phyloP scores from a whole-genome alignment of 2,329 filamentous ascomycete genomes.

The Xylariales sp. region DNA sequence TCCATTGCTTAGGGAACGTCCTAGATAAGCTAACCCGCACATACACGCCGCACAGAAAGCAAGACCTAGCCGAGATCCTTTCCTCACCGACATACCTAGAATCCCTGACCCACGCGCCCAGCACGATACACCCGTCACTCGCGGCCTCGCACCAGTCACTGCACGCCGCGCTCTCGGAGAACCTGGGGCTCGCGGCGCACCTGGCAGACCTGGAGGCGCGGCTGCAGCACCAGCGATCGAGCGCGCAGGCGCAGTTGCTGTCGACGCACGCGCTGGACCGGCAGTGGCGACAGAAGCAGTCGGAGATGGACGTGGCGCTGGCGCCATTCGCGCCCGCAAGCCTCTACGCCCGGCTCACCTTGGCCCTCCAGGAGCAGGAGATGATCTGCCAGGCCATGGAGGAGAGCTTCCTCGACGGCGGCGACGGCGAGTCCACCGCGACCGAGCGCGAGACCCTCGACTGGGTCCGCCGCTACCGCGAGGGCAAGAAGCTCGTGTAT shows the following conservation, averaged over 20 bases:
- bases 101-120: conserved; percentile 65
- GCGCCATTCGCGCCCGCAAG: conserved; percentile 81
- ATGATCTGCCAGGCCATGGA: conserved; percentile 75
- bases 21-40: no score
- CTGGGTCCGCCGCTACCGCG: conserved; percentile 78
- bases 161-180: conserved; percentile 61
- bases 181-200: conserved; percentile 64
- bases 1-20: no score
- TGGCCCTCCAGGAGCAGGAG: conserved; percentile 79
- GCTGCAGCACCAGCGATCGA: conserved; percentile 57
- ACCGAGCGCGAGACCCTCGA: conserved; percentile 80
- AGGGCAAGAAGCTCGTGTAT: conserved; percentile 74
- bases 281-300: conserved; percentile 86
- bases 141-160: conserved; percentile 61
- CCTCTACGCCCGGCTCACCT: conserved; percentile 75
- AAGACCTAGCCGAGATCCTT: conserved; percentile 70
- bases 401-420: conserved; percentile 80
- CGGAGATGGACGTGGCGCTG: conserved; percentile 81
- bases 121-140: conserved; percentile 69
- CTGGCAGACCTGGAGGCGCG: conserved; percentile 56
- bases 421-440: conserved; percentile 43
- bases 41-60: no score
- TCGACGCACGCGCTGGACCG: conserved; percentile 82
- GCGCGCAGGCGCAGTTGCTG: conserved; percentile 76
- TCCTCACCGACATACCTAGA: conserved; percentile 62